Base-by-base conservation (phyloP, 2,329 filamentous ascomycete genomes). In the Monosporascus sp. region DNA sequence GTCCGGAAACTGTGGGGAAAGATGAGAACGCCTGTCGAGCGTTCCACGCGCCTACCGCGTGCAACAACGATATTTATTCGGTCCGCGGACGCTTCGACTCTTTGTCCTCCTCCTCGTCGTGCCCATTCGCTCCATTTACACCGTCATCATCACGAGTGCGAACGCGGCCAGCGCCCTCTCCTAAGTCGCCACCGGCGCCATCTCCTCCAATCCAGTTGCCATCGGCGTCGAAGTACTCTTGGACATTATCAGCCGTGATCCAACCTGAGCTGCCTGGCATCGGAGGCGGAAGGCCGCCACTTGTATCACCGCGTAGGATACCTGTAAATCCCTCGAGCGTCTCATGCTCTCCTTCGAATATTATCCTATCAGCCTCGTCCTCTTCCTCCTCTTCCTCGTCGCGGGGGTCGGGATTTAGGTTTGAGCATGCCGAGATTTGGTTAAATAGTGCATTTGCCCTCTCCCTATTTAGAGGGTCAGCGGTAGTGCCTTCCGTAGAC, bases 181-280 rank as follows among this genome's bases (percentile, higher is more conserved):
- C 86, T 20, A 87, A 73, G 52, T 76, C 77, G 46, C 76, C 81
- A 26, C 72, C 71, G 2, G 60, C 74, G 55, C 67, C 76, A 41
- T 62, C 75, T 8, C 66, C 72, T 7, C 75, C 81, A 58, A 88
- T 87, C 81, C 87, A 93, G 65, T 93, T 91, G 3, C 90, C 90
- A 8, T 91, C 80, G 57, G 81, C 85, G 62, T 94, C 89, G 70
- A 94, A 89, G 65, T 85, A 96, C 61, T 96, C 82, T 58, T 87
- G 78, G 68, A 96, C 86, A 63, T 97, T 97, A 53, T 96, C 93
- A 8, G 89, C 88, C 17, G 93, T 97, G 65, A 97, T 91, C 89
- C 89, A 93, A 0, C 88, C 88, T 0, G 82, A 82, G 49, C 87
- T 89, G 1, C 88, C 88, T 0, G 88, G 87, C 69, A 88, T 81